Evolutionary conservation across 2,329 filamentous ascomycete genomes (phyloP).

Genomic region (Cordyceps cateniannulata): DNA sequence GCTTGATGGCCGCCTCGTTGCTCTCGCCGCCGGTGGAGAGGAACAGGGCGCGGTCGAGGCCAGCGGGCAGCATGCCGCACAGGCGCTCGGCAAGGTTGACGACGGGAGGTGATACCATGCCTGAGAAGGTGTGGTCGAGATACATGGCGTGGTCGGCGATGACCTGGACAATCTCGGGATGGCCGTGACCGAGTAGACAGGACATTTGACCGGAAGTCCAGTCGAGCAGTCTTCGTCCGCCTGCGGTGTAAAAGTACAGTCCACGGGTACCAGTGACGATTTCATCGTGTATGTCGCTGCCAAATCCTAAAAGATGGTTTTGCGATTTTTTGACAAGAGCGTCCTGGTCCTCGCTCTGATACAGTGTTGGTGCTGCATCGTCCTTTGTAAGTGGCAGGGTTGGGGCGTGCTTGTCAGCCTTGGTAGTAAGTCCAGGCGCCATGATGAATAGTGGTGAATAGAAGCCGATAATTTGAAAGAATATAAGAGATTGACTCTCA

Average conservation of each 20-base stretch:
- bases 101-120: conserved; percentile 53
- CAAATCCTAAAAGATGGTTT: conserved; percentile 22
- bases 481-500: neutral
- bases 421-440: conserved; percentile 17
- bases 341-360: conserved; percentile 17
- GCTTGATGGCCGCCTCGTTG: conserved; percentile 57
- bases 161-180: conserved; percentile 50
- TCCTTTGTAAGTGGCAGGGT: conserved; percentile 4
- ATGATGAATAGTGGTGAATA: conserved; percentile 12
- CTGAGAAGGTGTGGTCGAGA: conserved; percentile 53
- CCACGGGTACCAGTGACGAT: conserved; percentile 38
- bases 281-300: conserved; percentile 22
- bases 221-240: conserved; percentile 44
- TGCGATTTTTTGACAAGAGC: conserved; percentile 18
- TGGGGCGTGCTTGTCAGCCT: neutral
- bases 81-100: conserved; percentile 47
- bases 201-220: conserved; percentile 57
- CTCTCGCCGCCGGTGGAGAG: conserved; percentile 51
- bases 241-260: conserved; percentile 38
- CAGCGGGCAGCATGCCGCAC: conserved; percentile 39
- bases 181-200: conserved; percentile 50
- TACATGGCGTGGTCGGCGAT: conserved; percentile 41
- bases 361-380: conserved; percentile 16
- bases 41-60: conserved; percentile 50
- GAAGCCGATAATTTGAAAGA: neutral